Evolutionary conservation across 148 eudicot genomes (phyloP), one percentile per base, ranked within the genome.

Genomic region (Polygonum maritimum): DNA sequence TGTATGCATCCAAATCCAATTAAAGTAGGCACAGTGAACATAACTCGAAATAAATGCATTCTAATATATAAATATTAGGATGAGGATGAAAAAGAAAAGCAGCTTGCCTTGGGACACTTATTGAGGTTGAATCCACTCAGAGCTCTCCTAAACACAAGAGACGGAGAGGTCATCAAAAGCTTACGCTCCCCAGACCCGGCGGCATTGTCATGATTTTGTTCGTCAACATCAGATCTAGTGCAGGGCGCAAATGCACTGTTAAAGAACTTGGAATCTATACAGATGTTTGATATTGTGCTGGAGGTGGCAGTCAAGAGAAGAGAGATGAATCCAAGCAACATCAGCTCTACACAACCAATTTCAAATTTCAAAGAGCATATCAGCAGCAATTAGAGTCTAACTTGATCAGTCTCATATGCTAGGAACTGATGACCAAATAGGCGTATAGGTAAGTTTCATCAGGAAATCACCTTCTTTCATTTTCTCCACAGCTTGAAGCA

Each of bases 281-380:
- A 96, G 48, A 96, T 88, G 81, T 83, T 89, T 41, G 99, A 87
- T 84, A 96, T 88, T 54, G 86, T 80, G 79, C 88, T 96, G 74
- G 99, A 89, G 76, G 97, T 96, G 60, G 99, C 98, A 47, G 99
- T 88, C 49, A 96, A 81, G 62, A 96, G 91, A 62, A 96, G 92
- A 54, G 99, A 96, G 55, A 96, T 92, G 84, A 96, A 92, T 51
- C 99, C 99, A 58, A 96, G 93, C 74, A 96, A 88, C 99, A 96
- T 96, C 89, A 96, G 81, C 76, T 96, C 99, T 96, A 89, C 73
- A 85, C 12, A 74, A 7, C 77, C 54, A 77, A 81, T 39, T 78
- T 51, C 57, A 51, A n/a, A 51, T 51, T 44, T 44, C 47, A 51
- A 16, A 49, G 15, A 15, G 21, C 7, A 57, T 5, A 21, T 54